These are phyloP conservation scores for Penicillium sp. DNA, from an alignment of 2,329 filamentous ascomycete genomes.

Conservation along the genomic window DNA sequence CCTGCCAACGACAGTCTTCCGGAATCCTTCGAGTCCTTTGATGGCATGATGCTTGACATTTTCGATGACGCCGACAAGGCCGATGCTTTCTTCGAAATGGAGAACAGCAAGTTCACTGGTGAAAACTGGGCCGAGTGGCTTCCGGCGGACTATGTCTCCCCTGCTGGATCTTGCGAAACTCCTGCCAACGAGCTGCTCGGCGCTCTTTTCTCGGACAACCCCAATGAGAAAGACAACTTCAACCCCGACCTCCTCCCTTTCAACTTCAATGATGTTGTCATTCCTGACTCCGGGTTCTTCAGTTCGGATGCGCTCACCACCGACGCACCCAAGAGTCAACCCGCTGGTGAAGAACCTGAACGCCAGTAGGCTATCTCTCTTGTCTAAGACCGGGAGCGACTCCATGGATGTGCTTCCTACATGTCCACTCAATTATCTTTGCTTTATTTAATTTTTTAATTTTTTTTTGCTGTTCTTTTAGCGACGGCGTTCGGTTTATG, in stretches of 20 bases:
- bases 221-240: slow-evolving; percentile 30
- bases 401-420: neutral
- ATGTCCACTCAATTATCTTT: neutral
- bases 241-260: slow-evolving; percentile 34
- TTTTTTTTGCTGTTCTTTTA: slow-evolving; percentile 18
- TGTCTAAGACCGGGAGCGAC: slow-evolving; percentile 2
- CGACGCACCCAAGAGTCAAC: slow-evolving; percentile 27
- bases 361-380: slow-evolving; percentile 16
- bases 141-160: slow-evolving; percentile 37
- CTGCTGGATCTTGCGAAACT: slow-evolving; percentile 29
- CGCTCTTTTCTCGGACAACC: slow-evolving; percentile 35
- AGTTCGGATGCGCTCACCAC: slow-evolving; percentile 35
- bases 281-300: slow-evolving; percentile 41
- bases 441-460: neutral
- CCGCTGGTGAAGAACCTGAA: slow-evolving; percentile 14
- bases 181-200: slow-evolving; percentile 37
- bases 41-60: slow-evolving; percentile 41
- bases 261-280: slow-evolving; percentile 28
- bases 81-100: slow-evolving; percentile 32
- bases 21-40: slow-evolving; percentile 32
- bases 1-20: slow-evolving; percentile 27
- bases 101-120: slow-evolving; percentile 24
- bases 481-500: slow-evolving; percentile 27
- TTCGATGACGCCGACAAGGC: slow-evolving; percentile 35
- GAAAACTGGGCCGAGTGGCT: slow-evolving; percentile 42